Percentiles rank a stretch among this genome's conserved stretches.
Conservation (phyloP, 2,329 filamentous ascomycete species). For the Scopulariopsis brevicaulis region DNA sequence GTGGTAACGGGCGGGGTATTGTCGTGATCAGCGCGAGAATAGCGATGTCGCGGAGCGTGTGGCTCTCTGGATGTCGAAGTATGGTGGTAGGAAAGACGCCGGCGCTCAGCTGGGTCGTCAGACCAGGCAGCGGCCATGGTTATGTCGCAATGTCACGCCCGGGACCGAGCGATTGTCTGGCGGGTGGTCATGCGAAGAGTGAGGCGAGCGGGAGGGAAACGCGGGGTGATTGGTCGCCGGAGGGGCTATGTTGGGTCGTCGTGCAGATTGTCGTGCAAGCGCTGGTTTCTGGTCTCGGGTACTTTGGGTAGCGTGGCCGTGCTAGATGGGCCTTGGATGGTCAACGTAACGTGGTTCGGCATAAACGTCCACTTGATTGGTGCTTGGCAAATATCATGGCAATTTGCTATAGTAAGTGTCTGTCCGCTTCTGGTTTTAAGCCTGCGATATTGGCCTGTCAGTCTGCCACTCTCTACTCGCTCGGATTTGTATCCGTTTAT, state of each 20-base stretch:
- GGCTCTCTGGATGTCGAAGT: background rate
- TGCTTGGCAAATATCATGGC: too few relatives aligned
- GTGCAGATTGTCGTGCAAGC: background rate
- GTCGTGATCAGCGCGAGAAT: background rate
- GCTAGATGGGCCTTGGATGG: too few relatives aligned
- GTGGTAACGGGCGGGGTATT: background rate
- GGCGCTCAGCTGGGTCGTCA: background rate
- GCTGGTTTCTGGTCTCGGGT: background rate
- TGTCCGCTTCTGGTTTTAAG: too few relatives aligned
- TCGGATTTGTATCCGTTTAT: too few relatives aligned
- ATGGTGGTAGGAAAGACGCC: background rate
- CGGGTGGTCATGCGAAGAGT: background rate
- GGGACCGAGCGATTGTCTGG: background rate
- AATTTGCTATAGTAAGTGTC: too few relatives aligned
- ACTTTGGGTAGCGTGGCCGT: background rate
- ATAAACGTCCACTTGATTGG: too few relatives aligned
- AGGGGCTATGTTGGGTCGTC: background rate
- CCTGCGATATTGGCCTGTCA: too few relatives aligned
- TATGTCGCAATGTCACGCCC: background rate
- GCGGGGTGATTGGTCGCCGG: background rate
- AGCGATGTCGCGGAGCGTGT: background rate
- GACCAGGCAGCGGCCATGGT: background rate
- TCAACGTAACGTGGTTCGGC: too few relatives aligned
- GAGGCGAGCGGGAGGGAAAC: background rate
- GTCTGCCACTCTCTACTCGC: too few relatives aligned